Evolutionary conservation across 192 early-diverging fungal species (phyloP).

Genomic region (Funneliformis geosporum): DNA sequence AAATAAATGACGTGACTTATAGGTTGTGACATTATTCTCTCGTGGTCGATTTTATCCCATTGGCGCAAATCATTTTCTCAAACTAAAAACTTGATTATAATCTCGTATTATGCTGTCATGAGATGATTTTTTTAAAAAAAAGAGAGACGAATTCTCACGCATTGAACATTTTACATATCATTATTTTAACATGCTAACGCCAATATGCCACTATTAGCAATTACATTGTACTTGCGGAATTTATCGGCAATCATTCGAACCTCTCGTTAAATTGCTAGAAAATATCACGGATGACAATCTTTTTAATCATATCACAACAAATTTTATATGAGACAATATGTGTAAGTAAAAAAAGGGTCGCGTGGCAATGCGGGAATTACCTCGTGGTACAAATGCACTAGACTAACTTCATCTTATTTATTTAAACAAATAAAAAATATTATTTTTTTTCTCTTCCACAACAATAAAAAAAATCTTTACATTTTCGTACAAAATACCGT

Average conservation of each 20-base stretch:
- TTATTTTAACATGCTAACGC: not conserved
- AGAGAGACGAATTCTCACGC: not conserved
- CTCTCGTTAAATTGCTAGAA: too few relatives aligned
- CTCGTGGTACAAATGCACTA: not conserved
- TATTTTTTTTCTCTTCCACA: too few relatives aligned
- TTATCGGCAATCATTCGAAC: too few relatives aligned
- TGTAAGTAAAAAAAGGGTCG: not conserved
- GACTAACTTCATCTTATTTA: not conserved
- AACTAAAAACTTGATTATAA: not conserved
- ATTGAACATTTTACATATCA: not conserved
- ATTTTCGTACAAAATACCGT: too few relatives aligned
- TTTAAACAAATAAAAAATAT: not conserved
- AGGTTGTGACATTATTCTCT: not conserved
- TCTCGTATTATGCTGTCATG: not conserved
- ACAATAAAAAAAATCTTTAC: too few relatives aligned
- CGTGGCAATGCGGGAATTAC: not conserved
- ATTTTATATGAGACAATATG: not conserved
- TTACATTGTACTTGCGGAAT: too few relatives aligned
- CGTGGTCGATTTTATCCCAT: not conserved
- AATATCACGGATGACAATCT: too few relatives aligned
- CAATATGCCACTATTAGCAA: too few relatives aligned
- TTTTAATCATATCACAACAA: too few relatives aligned
- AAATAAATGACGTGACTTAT: too few relatives aligned
- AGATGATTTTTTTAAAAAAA: not conserved
- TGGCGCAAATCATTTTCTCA: not conserved